Percentiles rank a stretch among this genome's conserved stretches.
phyloP scores from a whole-genome alignment of 768 basidiomycete genomes.

The Tulasnella calospora region DNA sequence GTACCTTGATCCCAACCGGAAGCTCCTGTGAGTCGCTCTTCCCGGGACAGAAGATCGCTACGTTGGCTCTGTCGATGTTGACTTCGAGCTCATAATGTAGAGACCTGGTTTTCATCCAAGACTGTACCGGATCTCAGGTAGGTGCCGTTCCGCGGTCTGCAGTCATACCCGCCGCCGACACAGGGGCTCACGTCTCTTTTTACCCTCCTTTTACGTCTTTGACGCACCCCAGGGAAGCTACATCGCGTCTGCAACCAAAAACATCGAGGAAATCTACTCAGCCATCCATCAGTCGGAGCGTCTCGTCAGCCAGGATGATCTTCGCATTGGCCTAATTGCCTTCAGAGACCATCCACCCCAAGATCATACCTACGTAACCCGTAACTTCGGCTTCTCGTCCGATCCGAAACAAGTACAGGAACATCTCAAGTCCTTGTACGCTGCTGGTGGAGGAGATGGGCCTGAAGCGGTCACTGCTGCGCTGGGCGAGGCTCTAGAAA shows the following conservation, averaged over 20 bases:
- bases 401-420: slow-evolving; percentile 83
- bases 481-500: slow-evolving; percentile 73
- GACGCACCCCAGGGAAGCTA: slow-evolving; percentile 52
- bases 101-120: slow-evolving; percentile 92
- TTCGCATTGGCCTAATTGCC: slow-evolving; percentile 87
- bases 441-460: slow-evolving; percentile 88
- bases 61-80: background rate
- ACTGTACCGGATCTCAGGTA: slow-evolving; percentile 83
- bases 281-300: slow-evolving; percentile 93
- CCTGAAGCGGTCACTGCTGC: slow-evolving; percentile 97
- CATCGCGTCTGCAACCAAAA: slow-evolving; percentile 90
- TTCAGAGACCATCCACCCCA: slow-evolving; percentile 97
- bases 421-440: slow-evolving; percentile 77
- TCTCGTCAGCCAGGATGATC: slow-evolving; percentile 79
- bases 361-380: slow-evolving; percentile 90
- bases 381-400: slow-evolving; percentile 91
- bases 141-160: background rate
- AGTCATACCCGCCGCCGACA: background rate
- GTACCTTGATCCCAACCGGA: slow-evolving; percentile 6
- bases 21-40: background rate
- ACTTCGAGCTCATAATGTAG: slow-evolving; percentile 38
- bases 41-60: background rate
- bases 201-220: background rate
- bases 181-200: background rate
- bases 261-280: slow-evolving; percentile 91